These are phyloP conservation scores for Boletus rubroflammeus DNA, from an alignment of 768 basidiomycete species.

Conservation along the genomic window DNA sequence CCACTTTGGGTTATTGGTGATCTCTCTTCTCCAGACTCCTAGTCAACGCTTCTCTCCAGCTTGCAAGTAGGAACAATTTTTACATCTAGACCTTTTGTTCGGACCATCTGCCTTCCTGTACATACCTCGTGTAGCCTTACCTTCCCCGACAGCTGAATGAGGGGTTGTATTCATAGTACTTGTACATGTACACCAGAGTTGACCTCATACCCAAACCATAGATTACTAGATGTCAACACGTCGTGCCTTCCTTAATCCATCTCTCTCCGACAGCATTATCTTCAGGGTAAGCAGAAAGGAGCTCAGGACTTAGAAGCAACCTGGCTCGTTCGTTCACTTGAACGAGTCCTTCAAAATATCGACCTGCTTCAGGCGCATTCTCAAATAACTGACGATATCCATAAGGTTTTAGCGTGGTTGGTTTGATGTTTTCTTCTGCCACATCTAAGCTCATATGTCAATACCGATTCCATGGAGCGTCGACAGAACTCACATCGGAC, in stretches of 20 bases:
- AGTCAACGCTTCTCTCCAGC: neutral
- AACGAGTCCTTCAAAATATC: slow-evolving; percentile 37
- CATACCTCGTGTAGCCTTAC: neutral
- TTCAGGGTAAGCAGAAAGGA: slow-evolving; percentile 43
- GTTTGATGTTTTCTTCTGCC: slow-evolving; percentile 35
- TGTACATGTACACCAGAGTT: neutral
- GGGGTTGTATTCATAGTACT: neutral
- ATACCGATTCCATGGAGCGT: neutral
- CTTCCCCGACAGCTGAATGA: neutral
- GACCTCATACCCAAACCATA: neutral
- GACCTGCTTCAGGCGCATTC: slow-evolving; percentile 25
- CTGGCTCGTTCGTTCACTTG: slow-evolving; percentile 31
- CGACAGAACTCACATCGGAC: slow-evolving; percentile 34
- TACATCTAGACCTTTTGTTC: neutral
- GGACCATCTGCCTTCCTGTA: neutral
- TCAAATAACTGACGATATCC: slow-evolving; percentile 23
- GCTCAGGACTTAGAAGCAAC: slow-evolving; percentile 41
- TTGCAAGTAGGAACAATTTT: neutral
- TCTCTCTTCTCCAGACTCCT: neutral
- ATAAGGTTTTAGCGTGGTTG: slow-evolving; percentile 17
- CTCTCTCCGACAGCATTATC: slow-evolving; percentile 38
- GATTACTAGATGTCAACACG: neutral
- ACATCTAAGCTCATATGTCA: slow-evolving; percentile 27
- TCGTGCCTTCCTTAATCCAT: slow-evolving; percentile 32
- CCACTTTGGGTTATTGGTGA: slow-evolving; percentile 66